Evolutionary conservation across 352 stramenopile genomes (phyloP).

Genomic region (Phytophthora citrophthora): DNA sequence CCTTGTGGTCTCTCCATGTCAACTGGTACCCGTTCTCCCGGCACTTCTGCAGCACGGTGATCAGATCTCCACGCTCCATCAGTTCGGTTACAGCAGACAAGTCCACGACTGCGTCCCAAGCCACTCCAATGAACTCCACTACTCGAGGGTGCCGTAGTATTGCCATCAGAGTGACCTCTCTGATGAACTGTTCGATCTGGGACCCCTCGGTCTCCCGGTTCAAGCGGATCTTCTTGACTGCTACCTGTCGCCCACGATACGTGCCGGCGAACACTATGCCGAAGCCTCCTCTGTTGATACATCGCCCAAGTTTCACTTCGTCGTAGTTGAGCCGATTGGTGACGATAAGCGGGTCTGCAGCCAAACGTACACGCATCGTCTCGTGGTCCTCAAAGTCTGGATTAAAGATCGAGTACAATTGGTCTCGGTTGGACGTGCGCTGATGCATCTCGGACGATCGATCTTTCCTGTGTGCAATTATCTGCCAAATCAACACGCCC

Average conservation of each 20-base stretch:
- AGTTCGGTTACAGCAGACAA: constrained; percentile 53
- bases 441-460: constrained; percentile 19
- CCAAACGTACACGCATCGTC: constrained; percentile 37
- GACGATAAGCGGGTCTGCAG: constrained; percentile 50
- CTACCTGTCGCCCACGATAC: constrained; percentile 38
- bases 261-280: constrained; percentile 47
- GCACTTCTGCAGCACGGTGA: constrained; percentile 40
- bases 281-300: constrained; percentile 50
- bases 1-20: constrained; percentile 48
- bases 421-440: constrained; percentile 3
- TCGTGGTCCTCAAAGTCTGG: constrained; percentile 26
- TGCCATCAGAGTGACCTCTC: constrained; percentile 51
- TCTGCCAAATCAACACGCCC: constrained; percentile 28
- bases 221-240: constrained; percentile 50
- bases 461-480: constrained; percentile 22
- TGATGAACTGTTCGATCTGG: constrained; percentile 46
- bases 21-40: constrained; percentile 20
- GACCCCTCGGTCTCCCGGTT: constrained; percentile 23
- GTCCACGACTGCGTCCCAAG: constrained; percentile 49
- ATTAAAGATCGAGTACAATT: constrained; percentile 34
- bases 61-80: constrained; percentile 64
- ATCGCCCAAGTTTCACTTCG: constrained; percentile 44
- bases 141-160: constrained; percentile 45
- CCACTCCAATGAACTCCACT: constrained; percentile 52
- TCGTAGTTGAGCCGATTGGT: constrained; percentile 45